phyloP scores from a whole-genome alignment of 352 stramenopile species.

The Pythium dissimile region DNA sequence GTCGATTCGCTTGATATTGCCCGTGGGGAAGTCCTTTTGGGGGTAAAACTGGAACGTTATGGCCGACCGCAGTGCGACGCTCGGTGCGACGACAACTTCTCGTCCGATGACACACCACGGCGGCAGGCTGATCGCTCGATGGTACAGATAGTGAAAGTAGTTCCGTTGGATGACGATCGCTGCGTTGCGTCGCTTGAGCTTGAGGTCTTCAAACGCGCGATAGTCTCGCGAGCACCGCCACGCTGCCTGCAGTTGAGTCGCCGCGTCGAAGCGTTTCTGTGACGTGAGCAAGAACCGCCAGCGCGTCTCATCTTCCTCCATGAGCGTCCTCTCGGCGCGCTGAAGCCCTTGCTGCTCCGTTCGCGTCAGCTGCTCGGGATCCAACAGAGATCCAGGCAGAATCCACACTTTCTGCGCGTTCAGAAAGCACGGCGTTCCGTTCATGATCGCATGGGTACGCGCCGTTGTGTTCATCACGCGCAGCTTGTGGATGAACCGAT shows the following conservation, averaged over 20 bases:
- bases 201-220: conserved; percentile 30
- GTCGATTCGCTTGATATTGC: conserved; percentile 55
- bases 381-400: conserved; percentile 33
- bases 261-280: conserved; percentile 46
- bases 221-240: conserved; percentile 32
- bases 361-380: conserved; percentile 18
- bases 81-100: conserved; percentile 64
- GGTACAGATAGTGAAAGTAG: conserved; percentile 72
- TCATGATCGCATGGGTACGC: conserved; percentile 67
- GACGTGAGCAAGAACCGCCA: conserved; percentile 47
- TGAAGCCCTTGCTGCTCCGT: conserved; percentile 41
- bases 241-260: conserved; percentile 36
- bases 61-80: conserved; percentile 53
- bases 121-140: conserved; percentile 48
- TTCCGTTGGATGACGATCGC: conserved; percentile 61
- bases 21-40: conserved; percentile 64
- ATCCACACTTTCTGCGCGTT: conserved; percentile 73
- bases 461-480: conserved; percentile 41
- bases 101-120: conserved; percentile 58
- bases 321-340: conserved; percentile 54
- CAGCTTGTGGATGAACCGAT: conserved; percentile 54
- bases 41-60: conserved; percentile 78
- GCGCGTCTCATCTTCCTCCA: conserved; percentile 60
- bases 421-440: conserved; percentile 49
- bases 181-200: conserved; percentile 27